Evolutionary conservation across 208 protist genomes (phyloP).

Genomic region (Borovskyia barvae): DNA sequence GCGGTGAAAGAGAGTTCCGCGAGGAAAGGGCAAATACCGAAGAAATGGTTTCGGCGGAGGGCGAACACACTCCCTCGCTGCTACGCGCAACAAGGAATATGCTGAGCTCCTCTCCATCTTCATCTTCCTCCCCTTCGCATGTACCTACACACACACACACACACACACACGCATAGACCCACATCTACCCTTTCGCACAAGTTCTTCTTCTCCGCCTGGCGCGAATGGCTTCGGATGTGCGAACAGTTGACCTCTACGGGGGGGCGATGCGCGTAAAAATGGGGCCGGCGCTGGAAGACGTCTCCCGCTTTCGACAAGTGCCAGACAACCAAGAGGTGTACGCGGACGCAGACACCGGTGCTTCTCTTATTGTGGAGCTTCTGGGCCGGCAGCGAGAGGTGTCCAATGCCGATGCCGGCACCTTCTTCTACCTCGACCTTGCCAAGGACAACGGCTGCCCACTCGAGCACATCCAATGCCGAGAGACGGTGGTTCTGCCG

Average conservation of each 20-base stretch:
- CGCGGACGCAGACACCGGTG: conserved; percentile 45
- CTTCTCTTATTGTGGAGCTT: conserved; percentile 69
- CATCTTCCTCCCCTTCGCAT: background rate
- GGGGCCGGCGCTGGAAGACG: conserved; percentile 37
- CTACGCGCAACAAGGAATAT: too few species aligned
- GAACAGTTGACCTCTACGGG: conserved; percentile 53
- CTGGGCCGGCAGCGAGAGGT: conserved; percentile 45
- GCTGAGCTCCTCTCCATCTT: too few species aligned
- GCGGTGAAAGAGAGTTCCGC: too few species aligned
- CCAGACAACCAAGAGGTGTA: conserved; percentile 84
- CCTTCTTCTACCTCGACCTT: conserved; percentile 68
- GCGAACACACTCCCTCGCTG: too few species aligned
- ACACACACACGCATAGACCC: conserved; percentile 7
- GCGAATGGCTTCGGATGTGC: conserved; percentile 2
- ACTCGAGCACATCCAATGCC: background rate
- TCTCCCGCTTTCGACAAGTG: conserved; percentile 69
- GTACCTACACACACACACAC: background rate
- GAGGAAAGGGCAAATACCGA: too few species aligned
- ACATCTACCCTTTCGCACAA: too few species aligned
- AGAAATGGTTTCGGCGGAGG: too few species aligned
- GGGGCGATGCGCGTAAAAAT: conserved; percentile 59
- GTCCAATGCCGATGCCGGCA: conserved; percentile 34
- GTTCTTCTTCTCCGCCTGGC: too few species aligned
- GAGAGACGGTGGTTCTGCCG: conserved; percentile 4
- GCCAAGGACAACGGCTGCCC: conserved; percentile 62